Evolutionary conservation across 179 eudicot species (phyloP), one percentile per base, ranked within the genome.

Genomic region (Beta macrorhiza): DNA sequence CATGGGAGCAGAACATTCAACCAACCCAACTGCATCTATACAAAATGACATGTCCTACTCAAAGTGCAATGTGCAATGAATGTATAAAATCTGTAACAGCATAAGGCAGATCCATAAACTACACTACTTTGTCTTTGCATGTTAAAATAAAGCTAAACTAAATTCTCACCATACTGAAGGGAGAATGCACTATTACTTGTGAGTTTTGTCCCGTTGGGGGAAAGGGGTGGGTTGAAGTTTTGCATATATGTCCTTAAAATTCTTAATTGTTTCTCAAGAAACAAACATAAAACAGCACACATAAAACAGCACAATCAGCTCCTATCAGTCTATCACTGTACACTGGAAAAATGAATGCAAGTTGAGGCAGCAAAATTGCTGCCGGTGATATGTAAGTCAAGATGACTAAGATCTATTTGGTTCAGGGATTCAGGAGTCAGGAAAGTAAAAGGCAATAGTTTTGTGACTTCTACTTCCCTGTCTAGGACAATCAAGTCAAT

Each of bases 141-240:
- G 0, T 1, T 13, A 0, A 49, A 64, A 12, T 47, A 57, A 76
- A 62, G 59, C 45, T 13, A 62, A 62, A 53, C 20, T 37, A 13
- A 14, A 62, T 45, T 13, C 55, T 37, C 7, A 58, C 12, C 42
- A 44, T 25, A 59, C 75, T 42, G 69, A 22, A 17, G 29, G 47
- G 79, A 75, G 13, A 57, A 55, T 72, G 77, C 49, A 72, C 59
- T 37, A 11, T 13, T 73, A 17, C 74, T 74, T 53, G 72, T 51
- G 15, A 15, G 76, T 3, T 52, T 42, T 63, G 19, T 17, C 68
- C 64, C 5, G 58, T 1, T 37, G 42, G 37, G 79, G n/a, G 7
- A 49, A 49, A 9, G 32, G 29, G 55, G 79, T 42, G 53, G 53
- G 53, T 7, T 7, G 53, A 49, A 49, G 53, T 7, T 7, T 7